Conservation (phyloP, 192 early-diverging fungal genomes). For the Podila verticillata region DNA sequence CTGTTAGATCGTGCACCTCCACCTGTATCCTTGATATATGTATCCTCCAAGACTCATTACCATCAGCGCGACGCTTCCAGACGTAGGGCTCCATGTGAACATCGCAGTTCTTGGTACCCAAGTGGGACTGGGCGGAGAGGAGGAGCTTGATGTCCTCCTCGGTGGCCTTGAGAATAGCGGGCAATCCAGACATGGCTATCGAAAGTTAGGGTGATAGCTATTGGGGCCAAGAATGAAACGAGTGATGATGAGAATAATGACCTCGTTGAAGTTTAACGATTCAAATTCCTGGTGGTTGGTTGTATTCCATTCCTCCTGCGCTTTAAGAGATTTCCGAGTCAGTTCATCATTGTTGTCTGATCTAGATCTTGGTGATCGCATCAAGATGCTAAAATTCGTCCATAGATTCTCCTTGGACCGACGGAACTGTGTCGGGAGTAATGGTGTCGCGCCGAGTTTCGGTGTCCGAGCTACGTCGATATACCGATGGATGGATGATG, state of each 20-base stretch:
- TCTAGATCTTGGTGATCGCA: no score
- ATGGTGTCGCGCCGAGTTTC: no score
- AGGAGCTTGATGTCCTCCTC: constrained; percentile 95
- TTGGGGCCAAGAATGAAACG: background rate
- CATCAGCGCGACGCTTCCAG: constrained; percentile 97
- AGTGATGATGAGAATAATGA: background rate
- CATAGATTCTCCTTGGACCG: no score
- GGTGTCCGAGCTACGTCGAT: background rate
- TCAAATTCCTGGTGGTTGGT: background rate
- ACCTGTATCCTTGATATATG: background rate
- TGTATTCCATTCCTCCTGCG: background rate
- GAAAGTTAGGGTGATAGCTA: constrained; percentile 54
- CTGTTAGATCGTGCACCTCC: background rate
- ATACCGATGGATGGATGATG: background rate
- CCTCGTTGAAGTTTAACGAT: background rate
- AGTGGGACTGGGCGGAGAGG: constrained; percentile 96
- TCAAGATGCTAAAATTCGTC: no score
- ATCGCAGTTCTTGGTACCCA: constrained; percentile 98
- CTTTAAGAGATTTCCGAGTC: no score
- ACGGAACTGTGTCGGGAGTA: no score
- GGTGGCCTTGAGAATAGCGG: constrained; percentile 70
- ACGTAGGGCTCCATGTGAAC: constrained; percentile 96
- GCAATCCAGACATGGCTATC: constrained; percentile 60
- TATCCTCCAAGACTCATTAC: constrained; percentile 49
- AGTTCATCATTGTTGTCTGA: no score